A percentile compares a stretch with the other conserved stretches of the same genome.
Evolutionary conservation across 257 asterid species (phyloP).

Genomic region (Solanum phureja): DNA sequence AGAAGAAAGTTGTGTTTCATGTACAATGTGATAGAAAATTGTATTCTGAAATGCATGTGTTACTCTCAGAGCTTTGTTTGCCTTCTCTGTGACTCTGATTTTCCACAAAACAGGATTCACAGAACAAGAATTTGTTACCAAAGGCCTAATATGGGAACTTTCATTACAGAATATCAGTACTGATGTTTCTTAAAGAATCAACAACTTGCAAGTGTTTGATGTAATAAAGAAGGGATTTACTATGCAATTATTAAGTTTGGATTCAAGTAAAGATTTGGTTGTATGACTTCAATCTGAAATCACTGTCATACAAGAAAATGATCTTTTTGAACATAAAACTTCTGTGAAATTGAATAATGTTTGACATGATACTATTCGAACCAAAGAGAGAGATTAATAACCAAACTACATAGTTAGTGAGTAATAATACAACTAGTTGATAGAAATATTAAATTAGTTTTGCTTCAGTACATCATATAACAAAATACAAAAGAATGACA

Average conservation of each 20-base stretch:
- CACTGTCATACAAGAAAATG: neutral
- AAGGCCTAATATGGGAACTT: neutral
- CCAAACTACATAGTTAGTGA: neutral
- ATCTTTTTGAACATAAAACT: neutral
- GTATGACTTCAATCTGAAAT: neutral
- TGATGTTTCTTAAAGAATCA: neutral
- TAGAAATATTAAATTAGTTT: neutral
- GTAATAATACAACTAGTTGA: neutral
- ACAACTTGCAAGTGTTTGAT: neutral
- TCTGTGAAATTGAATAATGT: neutral
- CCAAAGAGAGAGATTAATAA: neutral
- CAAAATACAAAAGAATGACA: neutral
- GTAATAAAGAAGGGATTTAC: neutral
- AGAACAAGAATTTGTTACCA: neutral
- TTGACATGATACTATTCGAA: neutral
- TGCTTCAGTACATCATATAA: neutral
- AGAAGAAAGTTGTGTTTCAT: neutral
- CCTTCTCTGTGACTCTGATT: neutral
- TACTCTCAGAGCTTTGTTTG: neutral
- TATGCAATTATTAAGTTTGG: neutral
- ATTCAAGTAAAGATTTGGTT: neutral
- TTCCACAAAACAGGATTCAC: neutral
- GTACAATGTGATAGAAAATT: neutral
- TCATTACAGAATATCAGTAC: neutral
- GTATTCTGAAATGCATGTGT: neutral